These are phyloP conservation scores for Penicillium sp. DNA, from an alignment of 2,329 filamentous ascomycete genomes.

Conservation along the genomic window DNA sequence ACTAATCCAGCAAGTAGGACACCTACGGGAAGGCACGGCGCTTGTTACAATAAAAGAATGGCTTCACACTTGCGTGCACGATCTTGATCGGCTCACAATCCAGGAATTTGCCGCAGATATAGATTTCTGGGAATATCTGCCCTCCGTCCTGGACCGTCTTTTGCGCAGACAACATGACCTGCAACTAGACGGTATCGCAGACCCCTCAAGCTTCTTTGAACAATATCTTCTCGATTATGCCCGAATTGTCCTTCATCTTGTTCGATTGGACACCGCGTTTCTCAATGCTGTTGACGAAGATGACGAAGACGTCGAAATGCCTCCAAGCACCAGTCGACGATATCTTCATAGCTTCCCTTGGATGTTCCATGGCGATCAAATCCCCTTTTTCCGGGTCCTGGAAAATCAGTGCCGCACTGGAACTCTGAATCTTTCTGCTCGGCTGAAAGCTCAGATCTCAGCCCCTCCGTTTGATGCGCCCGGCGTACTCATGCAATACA, in stretches of 20 bases:
- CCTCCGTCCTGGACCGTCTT: constrained; percentile 41
- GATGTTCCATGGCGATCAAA: constrained; percentile 34
- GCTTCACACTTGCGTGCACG: constrained; percentile 41
- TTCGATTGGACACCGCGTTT: constrained; percentile 41
- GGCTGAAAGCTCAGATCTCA: constrained; percentile 32
- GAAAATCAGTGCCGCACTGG: constrained; percentile 33
- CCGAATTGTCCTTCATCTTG: constrained; percentile 43
- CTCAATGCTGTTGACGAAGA: constrained; percentile 30
- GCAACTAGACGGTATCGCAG: constrained; percentile 32
- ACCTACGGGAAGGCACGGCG: constrained; percentile 31
- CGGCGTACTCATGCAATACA: constrained; percentile 32
- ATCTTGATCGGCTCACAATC: constrained; percentile 36
- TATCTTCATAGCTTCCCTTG: constrained; percentile 40
- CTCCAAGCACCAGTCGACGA: constrained; percentile 33
- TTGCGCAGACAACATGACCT: constrained; percentile 40
- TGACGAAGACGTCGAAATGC: constrained; percentile 28
- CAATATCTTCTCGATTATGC: constrained; percentile 44
- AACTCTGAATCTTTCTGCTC: constrained; percentile 28
- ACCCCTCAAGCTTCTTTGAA: constrained; percentile 37
- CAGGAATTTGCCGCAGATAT: constrained; percentile 41
- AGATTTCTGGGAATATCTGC: constrained; percentile 49
- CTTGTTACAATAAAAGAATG: constrained; percentile 44
- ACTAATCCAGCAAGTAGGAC: constrained; percentile 26
- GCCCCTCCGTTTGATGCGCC: constrained; percentile 29
- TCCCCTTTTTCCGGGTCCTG: constrained; percentile 42